Evolutionary conservation across 2,329 filamentous ascomycete genomes (phyloP).

Genomic region (Cryphonectria nitschkei): DNA sequence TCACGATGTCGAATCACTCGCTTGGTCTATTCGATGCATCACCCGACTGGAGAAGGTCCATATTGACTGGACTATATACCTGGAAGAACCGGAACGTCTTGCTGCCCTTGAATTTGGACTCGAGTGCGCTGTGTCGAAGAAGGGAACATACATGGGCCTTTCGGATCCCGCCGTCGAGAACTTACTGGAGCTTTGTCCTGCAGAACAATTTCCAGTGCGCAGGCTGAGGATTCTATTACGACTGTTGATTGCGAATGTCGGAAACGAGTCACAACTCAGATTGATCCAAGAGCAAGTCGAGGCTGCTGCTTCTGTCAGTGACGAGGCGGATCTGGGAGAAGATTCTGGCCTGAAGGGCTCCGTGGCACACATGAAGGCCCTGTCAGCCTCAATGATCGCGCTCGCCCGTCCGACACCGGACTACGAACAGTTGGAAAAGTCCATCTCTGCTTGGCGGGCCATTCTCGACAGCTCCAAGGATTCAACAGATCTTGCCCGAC

Average conservation of each 20-base stretch:
- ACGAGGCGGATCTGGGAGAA: constrained; percentile 45
- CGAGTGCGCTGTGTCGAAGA: constrained; percentile 46
- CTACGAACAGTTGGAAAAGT: constrained; percentile 39
- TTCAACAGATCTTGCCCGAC: constrained; percentile 45
- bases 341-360: constrained; percentile 50
- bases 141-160: constrained; percentile 39
- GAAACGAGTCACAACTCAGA: constrained; percentile 36
- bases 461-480: constrained; percentile 46
- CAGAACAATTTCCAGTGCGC: constrained; percentile 55
- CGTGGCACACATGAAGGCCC: constrained; percentile 52
- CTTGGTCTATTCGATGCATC: constrained; percentile 61
- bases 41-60: constrained; percentile 62
- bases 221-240: constrained; percentile 56
- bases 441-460: constrained; percentile 49
- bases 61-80: constrained; percentile 59
- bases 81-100: constrained; percentile 56
- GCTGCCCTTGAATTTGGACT: constrained; percentile 65
- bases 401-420: constrained; percentile 46
- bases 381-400: constrained; percentile 49
- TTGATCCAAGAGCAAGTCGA: constrained; percentile 38
- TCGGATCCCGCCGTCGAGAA: constrained; percentile 50
- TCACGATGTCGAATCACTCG: constrained; percentile 56
- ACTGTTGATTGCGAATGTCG: constrained; percentile 53
- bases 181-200: constrained; percentile 54
- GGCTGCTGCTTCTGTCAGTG: constrained; percentile 43